Evolutionary conservation across 345 rosid genomes (phyloP), one percentile per base, ranked within the genome.

Genomic region (Lenwebbia sp.): DNA sequence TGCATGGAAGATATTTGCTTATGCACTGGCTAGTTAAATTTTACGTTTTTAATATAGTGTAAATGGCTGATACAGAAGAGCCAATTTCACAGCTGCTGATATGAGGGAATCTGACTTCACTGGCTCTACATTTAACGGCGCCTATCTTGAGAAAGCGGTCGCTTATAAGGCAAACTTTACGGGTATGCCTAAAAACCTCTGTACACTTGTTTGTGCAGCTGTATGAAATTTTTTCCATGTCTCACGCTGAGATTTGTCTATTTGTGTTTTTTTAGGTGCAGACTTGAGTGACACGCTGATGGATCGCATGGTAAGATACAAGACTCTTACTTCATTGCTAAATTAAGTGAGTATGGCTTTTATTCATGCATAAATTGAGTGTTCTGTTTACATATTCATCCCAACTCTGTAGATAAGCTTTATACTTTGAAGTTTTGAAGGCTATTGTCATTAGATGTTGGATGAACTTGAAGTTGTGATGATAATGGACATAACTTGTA

Each of bases 71-170:
- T 89, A 88, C 95, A 97, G 99, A 89, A 91, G 99, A 91, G 99
- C 98, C 86, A 97, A 95, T 91, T 97, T 97, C 92, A 97, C 99
- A 85, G 82, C 98, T 87, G 98, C 98, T 25, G 99, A 95, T 87
- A 97, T 96, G 98, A 93, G 98, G 88, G 99, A 97, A 86, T 95
- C 98, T 75, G 94, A 96, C 89, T 97, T 97, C 88, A 96, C 96
- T 49, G 98, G 99, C 85, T 96, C 99, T 23, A 96, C 98, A 51
- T 97, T 97, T 87, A 96, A 94, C 62, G 99, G 97, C 4, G 99
- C 99, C 19, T 97, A 95, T 91, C 90, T 95, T 58, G 99, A 95
- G 93, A 96, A 96, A 91, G 99, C 99, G 5, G 99, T 96, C 54
- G 98, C 99, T 78, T 97, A 92, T 89, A 96, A 92, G 93, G 96